Percentiles rank a stretch among this genome's conserved stretches.
Conservation (phyloP, 78 protist species). For the Monosiga brevicollis region DNA sequence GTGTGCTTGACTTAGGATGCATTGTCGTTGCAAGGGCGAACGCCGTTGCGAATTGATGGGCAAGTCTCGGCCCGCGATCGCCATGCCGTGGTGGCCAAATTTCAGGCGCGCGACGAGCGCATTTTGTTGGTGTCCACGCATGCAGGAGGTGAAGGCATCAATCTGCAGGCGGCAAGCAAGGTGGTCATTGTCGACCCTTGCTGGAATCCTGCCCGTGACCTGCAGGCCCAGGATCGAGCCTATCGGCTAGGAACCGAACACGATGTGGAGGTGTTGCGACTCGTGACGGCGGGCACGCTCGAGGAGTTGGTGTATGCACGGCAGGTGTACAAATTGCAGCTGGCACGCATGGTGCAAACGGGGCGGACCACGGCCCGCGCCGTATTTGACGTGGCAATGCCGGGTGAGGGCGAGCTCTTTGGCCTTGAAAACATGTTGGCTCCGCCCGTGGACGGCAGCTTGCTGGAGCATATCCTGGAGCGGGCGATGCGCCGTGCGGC, state of each 20-base stretch:
- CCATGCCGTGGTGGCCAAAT: no score
- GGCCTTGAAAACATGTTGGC: not conserved
- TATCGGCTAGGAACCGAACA: constrained; percentile 23
- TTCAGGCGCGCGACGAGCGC: not conserved
- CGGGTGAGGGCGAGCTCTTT: not conserved
- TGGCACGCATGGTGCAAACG: not conserved
- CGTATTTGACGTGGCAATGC: not conserved
- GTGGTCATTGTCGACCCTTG: constrained; percentile 7
- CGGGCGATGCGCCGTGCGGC: no score
- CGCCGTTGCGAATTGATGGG: no score
- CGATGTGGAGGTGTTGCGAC: not conserved
- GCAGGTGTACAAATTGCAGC: constrained; percentile 11
- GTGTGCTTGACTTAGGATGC: no score
- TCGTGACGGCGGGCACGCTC: not conserved
- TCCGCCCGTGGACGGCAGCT: no score
- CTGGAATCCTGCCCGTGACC: constrained; percentile 37
- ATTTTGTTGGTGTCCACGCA: constrained; percentile 16
- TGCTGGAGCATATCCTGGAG: no score
- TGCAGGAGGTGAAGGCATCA: constrained; percentile 43
- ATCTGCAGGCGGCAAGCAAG: constrained; percentile 24
- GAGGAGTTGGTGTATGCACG: constrained; percentile 15
- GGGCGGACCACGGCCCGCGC: not conserved
- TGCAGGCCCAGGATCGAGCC: constrained; percentile 30
- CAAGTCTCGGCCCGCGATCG: no score
- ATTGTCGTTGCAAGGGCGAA: no score